These are phyloP conservation scores for Pharus latifolius DNA, from an alignment of 176 grass and related monocot genomes.

Conservation along the genomic window DNA sequence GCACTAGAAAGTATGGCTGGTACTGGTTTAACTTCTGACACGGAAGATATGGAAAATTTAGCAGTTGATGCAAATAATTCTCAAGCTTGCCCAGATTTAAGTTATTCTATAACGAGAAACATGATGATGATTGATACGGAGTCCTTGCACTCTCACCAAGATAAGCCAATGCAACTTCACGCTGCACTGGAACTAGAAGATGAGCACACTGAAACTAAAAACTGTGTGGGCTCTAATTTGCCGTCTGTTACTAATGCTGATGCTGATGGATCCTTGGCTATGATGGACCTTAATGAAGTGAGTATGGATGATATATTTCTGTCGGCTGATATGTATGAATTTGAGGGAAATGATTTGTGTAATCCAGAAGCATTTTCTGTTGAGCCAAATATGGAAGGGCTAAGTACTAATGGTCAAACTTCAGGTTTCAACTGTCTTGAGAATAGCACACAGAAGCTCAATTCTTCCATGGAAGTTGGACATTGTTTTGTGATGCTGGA, in stretches of 20 bases:
- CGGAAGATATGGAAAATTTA: neutral
- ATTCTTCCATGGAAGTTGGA: neutral
- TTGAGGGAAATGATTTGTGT: neutral
- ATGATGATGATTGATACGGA: no score
- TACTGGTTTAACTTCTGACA: neutral
- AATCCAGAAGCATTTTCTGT: neutral
- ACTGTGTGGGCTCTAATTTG: neutral
- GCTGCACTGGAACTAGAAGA: neutral
- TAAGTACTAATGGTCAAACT: neutral
- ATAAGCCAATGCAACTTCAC: neutral
- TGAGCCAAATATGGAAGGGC: neutral
- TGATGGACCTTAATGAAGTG: slow-evolving; percentile 22
- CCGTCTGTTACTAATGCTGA: neutral
- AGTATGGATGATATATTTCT: slow-evolving; percentile 27
- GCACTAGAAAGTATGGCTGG: neutral
- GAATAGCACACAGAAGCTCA: neutral
- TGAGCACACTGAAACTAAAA: neutral
- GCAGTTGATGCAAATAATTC: neutral
- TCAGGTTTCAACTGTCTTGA: neutral
- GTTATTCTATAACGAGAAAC: no score
- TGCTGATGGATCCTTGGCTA: slow-evolving; percentile 1
- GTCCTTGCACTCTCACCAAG: no score
- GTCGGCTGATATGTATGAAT: slow-evolving; percentile 30
- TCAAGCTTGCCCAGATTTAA: neutral
- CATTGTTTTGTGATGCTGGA: neutral